These are phyloP conservation scores for Cyclocybe aegerita DNA, from an alignment of 768 basidiomycete genomes.

Conservation along the genomic window DNA sequence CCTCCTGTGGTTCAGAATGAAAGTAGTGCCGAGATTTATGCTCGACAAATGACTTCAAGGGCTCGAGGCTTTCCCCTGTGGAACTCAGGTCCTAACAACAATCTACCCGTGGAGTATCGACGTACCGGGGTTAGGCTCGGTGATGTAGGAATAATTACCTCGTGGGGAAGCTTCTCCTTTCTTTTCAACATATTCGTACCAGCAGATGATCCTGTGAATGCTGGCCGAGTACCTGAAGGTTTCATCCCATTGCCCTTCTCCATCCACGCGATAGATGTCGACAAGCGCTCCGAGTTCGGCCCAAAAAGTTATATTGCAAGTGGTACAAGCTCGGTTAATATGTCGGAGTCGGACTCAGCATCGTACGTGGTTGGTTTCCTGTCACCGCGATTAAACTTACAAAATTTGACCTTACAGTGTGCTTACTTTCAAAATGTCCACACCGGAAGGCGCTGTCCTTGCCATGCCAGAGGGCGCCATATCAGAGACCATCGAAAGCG, in stretches of 20 bases:
- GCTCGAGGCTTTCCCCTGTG: conserved; percentile 32
- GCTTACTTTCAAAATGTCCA: conserved; percentile 5
- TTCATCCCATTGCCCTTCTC: conserved; percentile 4
- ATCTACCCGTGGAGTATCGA: conserved; percentile 20
- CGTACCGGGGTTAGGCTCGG: conserved; percentile 30
- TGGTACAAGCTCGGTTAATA: neutral
- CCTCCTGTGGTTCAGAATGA: too few relatives aligned
- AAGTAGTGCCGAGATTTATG: conserved; percentile 4
- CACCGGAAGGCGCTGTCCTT: conserved; percentile 13
- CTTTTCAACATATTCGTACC: conserved; percentile 24
- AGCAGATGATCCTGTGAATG: conserved; percentile 12
- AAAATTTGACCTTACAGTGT: neutral
- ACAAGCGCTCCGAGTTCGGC: neutral
- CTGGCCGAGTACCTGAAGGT: conserved; percentile 22
- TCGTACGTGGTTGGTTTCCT: neutral
- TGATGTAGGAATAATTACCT: conserved; percentile 37
- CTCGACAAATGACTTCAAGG: conserved; percentile 10
- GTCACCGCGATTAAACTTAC: neutral
- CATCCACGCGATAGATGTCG: conserved; percentile 1
- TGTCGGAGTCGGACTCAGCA: neutral
- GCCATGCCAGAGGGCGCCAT: conserved; percentile 15
- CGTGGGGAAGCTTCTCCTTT: conserved; percentile 29
- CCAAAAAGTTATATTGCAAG: conserved; percentile 1
- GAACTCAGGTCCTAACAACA: conserved; percentile 27
- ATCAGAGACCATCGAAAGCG: conserved; percentile 9